These are phyloP conservation scores for Tetrapyrgos nigripes DNA, from an alignment of 1,284 basidiomycete species.

Conservation along the genomic window DNA sequence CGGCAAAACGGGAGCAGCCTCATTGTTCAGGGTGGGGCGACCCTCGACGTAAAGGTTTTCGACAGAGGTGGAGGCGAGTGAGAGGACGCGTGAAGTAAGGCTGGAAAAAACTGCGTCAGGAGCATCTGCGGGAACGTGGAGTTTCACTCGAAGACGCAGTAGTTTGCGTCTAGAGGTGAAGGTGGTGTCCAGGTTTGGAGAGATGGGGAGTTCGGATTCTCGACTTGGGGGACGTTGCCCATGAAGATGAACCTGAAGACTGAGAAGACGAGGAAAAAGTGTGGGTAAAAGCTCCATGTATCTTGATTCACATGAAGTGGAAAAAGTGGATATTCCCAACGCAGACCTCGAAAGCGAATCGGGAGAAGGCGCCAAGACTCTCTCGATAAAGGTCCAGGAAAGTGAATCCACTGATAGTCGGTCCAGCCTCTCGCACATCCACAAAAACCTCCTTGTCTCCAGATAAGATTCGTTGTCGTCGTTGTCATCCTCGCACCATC, in stretches of 20 bases:
- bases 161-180: not conserved
- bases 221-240: not conserved
- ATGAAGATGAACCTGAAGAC: constrained; percentile 1
- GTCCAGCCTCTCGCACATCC: constrained; percentile 11
- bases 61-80: not conserved
- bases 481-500: constrained; percentile 11
- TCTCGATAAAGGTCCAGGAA: constrained; percentile 9
- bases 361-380: not conserved
- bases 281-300: not conserved
- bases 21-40: not conserved
- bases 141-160: not conserved
- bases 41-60: not conserved
- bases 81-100: not conserved
- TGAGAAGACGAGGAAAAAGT: constrained; percentile 2
- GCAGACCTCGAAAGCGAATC: not conserved
- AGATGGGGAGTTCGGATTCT: not conserved
- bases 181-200: not conserved
- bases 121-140: not conserved
- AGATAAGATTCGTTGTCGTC: not conserved
- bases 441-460: constrained; percentile 2
- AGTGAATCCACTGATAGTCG: constrained; percentile 13
- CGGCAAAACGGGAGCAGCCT: not conserved
- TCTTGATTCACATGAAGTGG: not conserved
- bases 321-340: not conserved
- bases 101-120: no score